Evolutionary conservation across 2,329 filamentous ascomycete species (phyloP), one percentile per base, ranked within the genome.

Genomic region (Eutypa lata): DNA sequence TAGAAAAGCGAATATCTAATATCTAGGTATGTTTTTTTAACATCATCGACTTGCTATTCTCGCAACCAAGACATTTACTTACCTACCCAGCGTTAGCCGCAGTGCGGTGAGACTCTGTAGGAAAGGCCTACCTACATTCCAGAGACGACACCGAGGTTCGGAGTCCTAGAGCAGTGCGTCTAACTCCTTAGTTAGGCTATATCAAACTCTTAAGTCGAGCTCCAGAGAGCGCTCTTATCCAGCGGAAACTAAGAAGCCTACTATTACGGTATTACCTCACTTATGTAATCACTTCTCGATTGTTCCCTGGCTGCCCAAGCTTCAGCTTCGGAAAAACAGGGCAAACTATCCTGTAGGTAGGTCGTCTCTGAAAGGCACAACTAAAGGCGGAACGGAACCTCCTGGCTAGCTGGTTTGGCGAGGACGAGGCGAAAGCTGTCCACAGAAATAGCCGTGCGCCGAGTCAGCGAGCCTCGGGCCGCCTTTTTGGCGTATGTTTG

Each of bases 61-160:
- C 83, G 11, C 59, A 61, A 1, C 81, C 82, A 60, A 73, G 73
- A 47, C 75, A 78, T 22, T 61, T 82, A 0, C 84, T 85, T 57
- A 75, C 80, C 1, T 77, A 75, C 55, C 73, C 75, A 1, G 70
- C 73, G 33, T 65, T 66, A 0, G 78, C 78, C 0, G 69, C 67
- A 26, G 69, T 79, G 43, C 65, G 67, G 38, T 76, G 73, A 50
- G 76, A 78, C 55, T 43, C 52, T 1, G 49, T 60, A 5, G 77
- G 76, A 1, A 77, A 78, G 53, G 71, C 81, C 1, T 80, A 76
- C 57, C 68, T 72, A 38, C 76, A 74, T 0, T 77, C 75, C 52
- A 72, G 69, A 3, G 77, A 77, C 52, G 78, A 78, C 11, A 65
- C 81, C n/a, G 75, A 79, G 54, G 69, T 81, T 2, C 81, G 73